phyloP scores from a whole-genome alignment of 495 filamentous ascomycete species.

The Umbilicaria muhlenbergii region DNA sequence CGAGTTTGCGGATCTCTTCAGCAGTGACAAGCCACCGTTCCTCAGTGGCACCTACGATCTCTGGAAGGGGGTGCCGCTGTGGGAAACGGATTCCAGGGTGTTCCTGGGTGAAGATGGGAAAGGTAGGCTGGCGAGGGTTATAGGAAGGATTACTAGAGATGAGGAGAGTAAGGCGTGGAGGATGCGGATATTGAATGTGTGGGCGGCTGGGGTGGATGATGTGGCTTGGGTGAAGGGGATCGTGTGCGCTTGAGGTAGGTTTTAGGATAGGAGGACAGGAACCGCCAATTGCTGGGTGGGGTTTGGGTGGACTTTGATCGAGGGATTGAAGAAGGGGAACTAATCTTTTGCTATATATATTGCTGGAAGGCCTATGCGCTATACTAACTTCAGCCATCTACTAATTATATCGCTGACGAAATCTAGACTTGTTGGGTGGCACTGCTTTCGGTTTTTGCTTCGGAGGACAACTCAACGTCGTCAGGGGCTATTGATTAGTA shows the following conservation, averaged over 20 bases:
- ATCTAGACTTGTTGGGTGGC: too few species aligned
- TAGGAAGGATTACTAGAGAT: constrained; percentile 11
- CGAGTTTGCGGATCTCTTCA: constrained; percentile 15
- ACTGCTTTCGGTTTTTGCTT: too few species aligned
- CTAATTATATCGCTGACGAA: too few species aligned
- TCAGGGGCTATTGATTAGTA: too few species aligned
- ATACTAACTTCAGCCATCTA: too few species aligned
- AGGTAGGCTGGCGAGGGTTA: constrained; percentile 11
- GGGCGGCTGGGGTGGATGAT: constrained; percentile 15
- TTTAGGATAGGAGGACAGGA: too few species aligned
- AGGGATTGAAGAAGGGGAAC: too few species aligned
- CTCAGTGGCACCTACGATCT: constrained; percentile 10
- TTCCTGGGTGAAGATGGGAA: constrained; percentile 10
- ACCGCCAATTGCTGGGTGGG: too few species aligned
- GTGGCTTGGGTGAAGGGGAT: constrained; percentile 13
- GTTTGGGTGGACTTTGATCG: too few species aligned
- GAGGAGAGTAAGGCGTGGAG: constrained; percentile 1
- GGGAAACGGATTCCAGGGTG: constrained; percentile 10
- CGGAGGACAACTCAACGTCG: too few species aligned
- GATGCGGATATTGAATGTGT: constrained; percentile 14
- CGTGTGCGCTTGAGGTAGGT: constrained; percentile 5
- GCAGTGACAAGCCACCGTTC: constrained; percentile 11
- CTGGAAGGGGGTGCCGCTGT: constrained; percentile 12
- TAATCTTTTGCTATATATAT: too few species aligned
- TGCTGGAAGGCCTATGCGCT: too few species aligned